Conservation (phyloP, 805 yeast genomes). For the Metschnikowia lochheadii region DNA sequence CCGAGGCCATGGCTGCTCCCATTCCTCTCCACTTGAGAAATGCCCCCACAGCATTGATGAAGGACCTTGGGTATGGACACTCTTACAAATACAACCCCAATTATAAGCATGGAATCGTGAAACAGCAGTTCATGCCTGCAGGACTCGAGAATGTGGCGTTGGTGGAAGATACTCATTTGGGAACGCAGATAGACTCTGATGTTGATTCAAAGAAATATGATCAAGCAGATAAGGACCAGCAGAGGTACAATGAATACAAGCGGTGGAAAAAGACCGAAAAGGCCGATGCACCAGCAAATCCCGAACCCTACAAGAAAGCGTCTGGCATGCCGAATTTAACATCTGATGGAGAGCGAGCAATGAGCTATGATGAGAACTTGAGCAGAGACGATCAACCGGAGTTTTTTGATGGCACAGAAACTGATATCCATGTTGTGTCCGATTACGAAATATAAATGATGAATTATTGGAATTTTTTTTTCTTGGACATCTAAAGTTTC, state of each 20-base stretch:
- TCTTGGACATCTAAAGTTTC: neutral
- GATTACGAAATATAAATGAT: neutral
- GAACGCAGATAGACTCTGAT: constrained; percentile 24
- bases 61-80: constrained; percentile 78
- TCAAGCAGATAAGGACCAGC: constrained; percentile 6
- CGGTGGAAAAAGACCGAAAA: neutral
- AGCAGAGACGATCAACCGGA: constrained; percentile 37
- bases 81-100: constrained; percentile 88
- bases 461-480: neutral
- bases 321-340: constrained; percentile 1
- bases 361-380: constrained; percentile 29
- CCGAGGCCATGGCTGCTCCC: constrained; percentile 55
- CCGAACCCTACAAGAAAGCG: neutral
- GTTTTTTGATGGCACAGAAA: constrained; percentile 32
- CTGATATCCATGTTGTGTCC: constrained; percentile 7
- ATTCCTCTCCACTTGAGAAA: constrained; percentile 84
- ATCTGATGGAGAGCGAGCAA: constrained; percentile 13
- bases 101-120: constrained; percentile 64
- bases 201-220: constrained; percentile 10
- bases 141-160: constrained; percentile 42
- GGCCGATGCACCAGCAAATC: neutral
- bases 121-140: constrained; percentile 73
- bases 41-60: constrained; percentile 92
- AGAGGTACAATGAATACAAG: constrained; percentile 18
- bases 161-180: constrained; percentile 55